These are phyloP conservation scores for Arctostaphylos glauca DNA, from an alignment of 148 eudicot species.

Conservation along the genomic window DNA sequence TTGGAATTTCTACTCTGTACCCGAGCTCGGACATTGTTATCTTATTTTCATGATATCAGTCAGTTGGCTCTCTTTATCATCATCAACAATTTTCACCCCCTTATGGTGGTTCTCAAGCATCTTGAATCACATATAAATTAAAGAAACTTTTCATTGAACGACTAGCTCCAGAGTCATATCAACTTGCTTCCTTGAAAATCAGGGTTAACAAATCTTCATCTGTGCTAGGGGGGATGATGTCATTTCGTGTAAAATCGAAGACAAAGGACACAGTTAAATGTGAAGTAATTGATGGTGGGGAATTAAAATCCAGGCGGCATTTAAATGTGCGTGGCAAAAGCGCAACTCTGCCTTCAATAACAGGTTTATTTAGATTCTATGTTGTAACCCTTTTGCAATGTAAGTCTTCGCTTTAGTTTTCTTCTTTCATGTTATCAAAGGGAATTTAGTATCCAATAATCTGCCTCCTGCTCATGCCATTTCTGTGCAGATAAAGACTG, in stretches of 20 bases:
- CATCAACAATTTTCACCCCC: neutral
- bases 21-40: neutral
- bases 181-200: neutral
- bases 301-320: slow-evolving; percentile 87
- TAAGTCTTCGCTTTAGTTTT: neutral
- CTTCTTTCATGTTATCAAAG: neutral
- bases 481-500: slow-evolving; percentile 79
- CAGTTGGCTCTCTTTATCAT: neutral
- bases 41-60: neutral
- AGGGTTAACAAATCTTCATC: neutral
- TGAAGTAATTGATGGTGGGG: slow-evolving; percentile 92
- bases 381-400: neutral
- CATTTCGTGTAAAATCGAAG: slow-evolving; percentile 76
- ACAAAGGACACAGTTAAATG: slow-evolving; percentile 77
- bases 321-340: slow-evolving; percentile 97
- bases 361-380: slow-evolving; percentile 48
- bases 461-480: slow-evolving; percentile 13
- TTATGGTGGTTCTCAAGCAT: neutral
- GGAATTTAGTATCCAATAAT: neutral
- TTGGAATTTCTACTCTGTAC: neutral
- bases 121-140: neutral
- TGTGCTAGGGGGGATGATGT: slow-evolving; percentile 91
- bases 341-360: slow-evolving; percentile 93
- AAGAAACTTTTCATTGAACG: neutral
- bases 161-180: neutral